These are phyloP conservation scores for Fusarium acutatum DNA, from an alignment of 2,329 filamentous ascomycete genomes.

Conservation along the genomic window DNA sequence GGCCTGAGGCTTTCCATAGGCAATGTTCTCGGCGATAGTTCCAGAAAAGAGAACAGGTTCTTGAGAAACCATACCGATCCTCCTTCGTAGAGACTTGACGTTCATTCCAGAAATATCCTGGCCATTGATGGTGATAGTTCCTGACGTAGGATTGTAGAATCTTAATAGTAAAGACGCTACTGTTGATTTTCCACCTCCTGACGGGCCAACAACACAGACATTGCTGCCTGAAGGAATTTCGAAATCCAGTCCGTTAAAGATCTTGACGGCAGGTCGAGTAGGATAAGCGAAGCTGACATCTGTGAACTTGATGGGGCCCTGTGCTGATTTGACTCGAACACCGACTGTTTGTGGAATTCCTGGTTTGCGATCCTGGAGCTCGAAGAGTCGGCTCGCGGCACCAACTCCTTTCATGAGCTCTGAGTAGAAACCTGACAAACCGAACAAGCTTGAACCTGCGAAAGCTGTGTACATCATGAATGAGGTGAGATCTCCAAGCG, in stretches of 20 bases:
- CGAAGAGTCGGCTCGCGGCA: constrained; percentile 94
- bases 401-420: constrained; percentile 99
- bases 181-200: constrained; percentile 94
- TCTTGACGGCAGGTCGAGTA: constrained; percentile 87
- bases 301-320: constrained; percentile 87
- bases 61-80: constrained; percentile 94
- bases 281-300: constrained; percentile 92
- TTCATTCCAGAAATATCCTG: constrained; percentile 87
- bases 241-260: constrained; percentile 90
- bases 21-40: constrained; percentile 86
- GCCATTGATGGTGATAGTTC: constrained; percentile 83
- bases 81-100: constrained; percentile 87
- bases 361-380: constrained; percentile 89
- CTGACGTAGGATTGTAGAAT: constrained; percentile 86
- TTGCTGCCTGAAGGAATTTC: constrained; percentile 93
- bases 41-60: constrained; percentile 93
- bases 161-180: constrained; percentile 90
- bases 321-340: constrained; percentile 79
- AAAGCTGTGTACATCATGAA: constrained; percentile 99
- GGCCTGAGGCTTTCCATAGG: constrained; percentile 86
- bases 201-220: constrained; percentile 95
- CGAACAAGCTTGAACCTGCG: constrained; percentile 86
- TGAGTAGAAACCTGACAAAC: constrained; percentile 94
- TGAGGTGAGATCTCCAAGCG: constrained; percentile 89
- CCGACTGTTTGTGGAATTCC: constrained; percentile 90